Percentiles rank a stretch among this genome's conserved stretches.
Conservation (phyloP, 306 rosid genomes). For the Glycine tomentella region DNA sequence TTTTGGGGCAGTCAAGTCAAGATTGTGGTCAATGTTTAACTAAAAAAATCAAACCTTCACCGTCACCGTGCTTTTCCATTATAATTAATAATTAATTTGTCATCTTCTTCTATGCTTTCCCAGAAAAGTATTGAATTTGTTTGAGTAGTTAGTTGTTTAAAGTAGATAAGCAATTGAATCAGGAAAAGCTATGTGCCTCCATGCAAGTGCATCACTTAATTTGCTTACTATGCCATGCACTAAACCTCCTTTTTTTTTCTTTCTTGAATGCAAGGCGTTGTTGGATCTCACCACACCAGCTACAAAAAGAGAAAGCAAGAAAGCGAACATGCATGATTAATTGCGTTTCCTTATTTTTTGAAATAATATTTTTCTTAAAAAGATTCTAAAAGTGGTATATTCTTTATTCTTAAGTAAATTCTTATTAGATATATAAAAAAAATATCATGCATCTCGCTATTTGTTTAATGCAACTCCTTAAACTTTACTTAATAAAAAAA, state of each 20-base stretch:
- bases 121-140: conserved; percentile 26
- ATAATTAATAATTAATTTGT: not conserved
- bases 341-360: not conserved
- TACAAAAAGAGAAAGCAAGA: conserved; percentile 7
- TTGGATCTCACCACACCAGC: conserved; percentile 41
- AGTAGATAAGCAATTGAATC: not conserved
- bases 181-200: no score
- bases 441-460: no score
- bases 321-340: not conserved
- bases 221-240: conserved; percentile 47
- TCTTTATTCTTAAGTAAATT: not conserved
- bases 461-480: not conserved
- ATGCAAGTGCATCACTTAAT: conserved; percentile 23
- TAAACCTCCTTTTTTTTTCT: conserved; percentile 37
- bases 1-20: conserved; percentile 15
- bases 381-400: not conserved
- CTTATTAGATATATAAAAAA: not conserved
- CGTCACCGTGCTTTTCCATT: conserved; percentile 12
- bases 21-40: conserved; percentile 35
- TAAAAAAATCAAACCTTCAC: conserved; percentile 23
- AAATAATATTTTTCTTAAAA: not conserved
- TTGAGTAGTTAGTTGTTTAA: not conserved
- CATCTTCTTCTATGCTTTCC: not conserved
- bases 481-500: not conserved
- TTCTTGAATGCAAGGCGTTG: conserved; percentile 23